phyloP scores from a whole-genome alignment of 345 rosid species.

The Salix koriyanagi region DNA sequence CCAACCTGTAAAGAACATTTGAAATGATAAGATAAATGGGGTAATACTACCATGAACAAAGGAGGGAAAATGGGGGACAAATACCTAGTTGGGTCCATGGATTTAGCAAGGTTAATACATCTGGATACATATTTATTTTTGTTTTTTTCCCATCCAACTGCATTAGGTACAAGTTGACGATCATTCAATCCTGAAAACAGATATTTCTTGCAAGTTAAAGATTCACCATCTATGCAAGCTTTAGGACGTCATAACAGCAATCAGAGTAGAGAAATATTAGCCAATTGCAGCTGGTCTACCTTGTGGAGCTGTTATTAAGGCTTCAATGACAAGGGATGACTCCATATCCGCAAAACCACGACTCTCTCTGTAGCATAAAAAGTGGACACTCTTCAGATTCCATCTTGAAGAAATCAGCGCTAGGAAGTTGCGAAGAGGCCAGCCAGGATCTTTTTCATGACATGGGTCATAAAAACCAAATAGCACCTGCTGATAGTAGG shows the following conservation, averaged over 20 bases:
- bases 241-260: slow-evolving; percentile 8
- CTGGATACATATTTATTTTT: slow-evolving; percentile 53
- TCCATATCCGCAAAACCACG: slow-evolving; percentile 84
- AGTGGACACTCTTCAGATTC: slow-evolving; percentile 58
- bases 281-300: slow-evolving; percentile 49
- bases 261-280: slow-evolving; percentile 23
- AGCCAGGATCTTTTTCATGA: slow-evolving; percentile 82
- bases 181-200: slow-evolving; percentile 48
- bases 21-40: slow-evolving; percentile 13
- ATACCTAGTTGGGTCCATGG: slow-evolving; percentile 90
- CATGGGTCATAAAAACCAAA: slow-evolving; percentile 92
- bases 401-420: slow-evolving; percentile 71
- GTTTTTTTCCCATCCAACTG: slow-evolving; percentile 90
- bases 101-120: slow-evolving; percentile 74
- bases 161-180: slow-evolving; percentile 43
- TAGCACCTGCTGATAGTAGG: slow-evolving; percentile 48
- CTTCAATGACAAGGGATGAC: slow-evolving; percentile 81
- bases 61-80: background rate
- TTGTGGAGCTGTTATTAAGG: slow-evolving; percentile 50
- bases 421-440: slow-evolving; percentile 93
- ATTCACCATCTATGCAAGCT: slow-evolving; percentile 5
- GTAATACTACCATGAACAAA: slow-evolving; percentile 2
- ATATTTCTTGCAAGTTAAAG: slow-evolving; percentile 3
- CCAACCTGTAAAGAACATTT: slow-evolving; percentile 50
- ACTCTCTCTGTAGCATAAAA: slow-evolving; percentile 84